phyloP scores from a whole-genome alignment of 2,329 filamentous ascomycete genomes.

The Chrysoporthe austroafricana region DNA sequence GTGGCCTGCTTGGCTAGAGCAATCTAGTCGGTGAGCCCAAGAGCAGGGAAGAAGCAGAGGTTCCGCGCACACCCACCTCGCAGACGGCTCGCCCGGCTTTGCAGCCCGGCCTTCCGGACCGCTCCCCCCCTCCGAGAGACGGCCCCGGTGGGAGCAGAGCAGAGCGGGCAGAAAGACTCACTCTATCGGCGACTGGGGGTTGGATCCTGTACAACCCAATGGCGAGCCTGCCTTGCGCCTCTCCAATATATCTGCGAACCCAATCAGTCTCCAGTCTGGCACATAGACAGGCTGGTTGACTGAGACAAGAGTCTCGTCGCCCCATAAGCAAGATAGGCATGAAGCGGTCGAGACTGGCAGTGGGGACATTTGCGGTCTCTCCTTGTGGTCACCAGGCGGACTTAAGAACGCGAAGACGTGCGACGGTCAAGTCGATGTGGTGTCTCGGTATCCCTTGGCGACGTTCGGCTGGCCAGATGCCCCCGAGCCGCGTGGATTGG shows the following conservation, averaged over 20 bases:
- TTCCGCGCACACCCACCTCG: neutral
- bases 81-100: neutral
- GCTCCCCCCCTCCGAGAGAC: neutral
- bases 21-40: neutral
- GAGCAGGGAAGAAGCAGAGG: neutral
- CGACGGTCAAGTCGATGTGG: neutral
- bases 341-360: constrained; percentile 3
- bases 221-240: neutral
- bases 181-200: neutral
- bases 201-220: constrained; percentile 9
- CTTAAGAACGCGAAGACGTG: neutral
- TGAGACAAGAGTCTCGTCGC: constrained; percentile 23
- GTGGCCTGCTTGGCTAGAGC: neutral
- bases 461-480: neutral
- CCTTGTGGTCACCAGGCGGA: neutral
- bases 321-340: constrained; percentile 20
- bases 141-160: neutral
- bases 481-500: neutral
- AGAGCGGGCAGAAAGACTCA: neutral
- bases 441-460: neutral
- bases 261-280: constrained; percentile 2
- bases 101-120: neutral
- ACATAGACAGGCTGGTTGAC: constrained; percentile 8
- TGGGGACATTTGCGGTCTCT: neutral
- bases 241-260: constrained; percentile 21